Base-by-base conservation (phyloP, 176 grass and related monocot species). In the Ananas comosus region DNA sequence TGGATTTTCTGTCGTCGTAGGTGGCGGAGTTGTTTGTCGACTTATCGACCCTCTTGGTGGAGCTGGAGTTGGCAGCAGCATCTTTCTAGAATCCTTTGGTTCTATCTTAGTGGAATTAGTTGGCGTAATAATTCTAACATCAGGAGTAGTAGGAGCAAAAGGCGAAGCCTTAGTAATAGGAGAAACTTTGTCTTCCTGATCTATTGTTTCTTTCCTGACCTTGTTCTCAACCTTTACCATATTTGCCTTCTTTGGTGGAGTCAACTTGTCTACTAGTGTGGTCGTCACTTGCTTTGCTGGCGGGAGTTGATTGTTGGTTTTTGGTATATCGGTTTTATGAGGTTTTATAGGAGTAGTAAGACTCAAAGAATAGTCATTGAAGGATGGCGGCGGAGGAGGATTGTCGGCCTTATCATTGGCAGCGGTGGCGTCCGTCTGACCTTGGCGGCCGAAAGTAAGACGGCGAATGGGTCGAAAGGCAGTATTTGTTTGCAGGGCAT, bases 401-500 rank as follows among this genome's bases (percentile, higher is more conserved):
- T 58, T 58, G 1, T 19, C 13, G 54, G 1, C 18, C 16, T 58
- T 58, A n/a, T 13, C 7, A n/a, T 1, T 14, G 13, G 12, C 48
- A 48, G 49, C 0, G 51, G 51, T 61, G 25, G 51, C 12, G 74
- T 58, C 42, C 22, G 53, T 51, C 50, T 63, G 17, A n/a, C 63
- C 48, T 68, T 64, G 64, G 23, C 64, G 71, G 48, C 5, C 23
- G 22, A 69, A 74, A 13, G 82, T 75, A 24, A 75, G 71, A 70
- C 65, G 71, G 16, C 76, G 82, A 13, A 75, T 8, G 5, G 82
- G 76, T 2, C 65, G 71, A 13, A 75, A 51, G 7, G 71, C 23
- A 10, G 75, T 56, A 50, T 79, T 79, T 13, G 70, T 42, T 49
- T 74, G 49, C 28, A 84, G 51, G 66, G 56, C 76, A 42, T 79